A percentile compares a stretch with the other conserved stretches of the same genome.
These are phyloP conservation scores for Picea glauca DNA, from an alignment of 75 land plant species.

Conservation along the genomic window DNA sequence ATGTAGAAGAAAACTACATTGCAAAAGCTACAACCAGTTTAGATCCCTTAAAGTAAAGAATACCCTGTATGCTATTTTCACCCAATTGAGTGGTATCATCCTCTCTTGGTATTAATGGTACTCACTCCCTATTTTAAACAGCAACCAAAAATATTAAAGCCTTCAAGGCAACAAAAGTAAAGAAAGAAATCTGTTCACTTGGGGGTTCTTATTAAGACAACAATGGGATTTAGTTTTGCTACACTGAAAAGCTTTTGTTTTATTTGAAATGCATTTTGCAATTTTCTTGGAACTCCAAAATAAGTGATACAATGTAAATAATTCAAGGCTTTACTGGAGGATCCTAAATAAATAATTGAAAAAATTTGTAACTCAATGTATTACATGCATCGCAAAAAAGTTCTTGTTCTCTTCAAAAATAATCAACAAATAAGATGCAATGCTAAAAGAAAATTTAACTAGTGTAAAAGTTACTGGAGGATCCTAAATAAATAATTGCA, in stretches of 20 bases:
- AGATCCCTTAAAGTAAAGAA: too few relatives aligned
- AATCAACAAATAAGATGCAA: neutral
- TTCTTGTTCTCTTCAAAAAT: neutral
- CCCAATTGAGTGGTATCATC: too few relatives aligned
- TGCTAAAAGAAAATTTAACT: neutral
- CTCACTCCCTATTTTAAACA: too few relatives aligned
- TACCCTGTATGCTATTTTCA: too few relatives aligned
- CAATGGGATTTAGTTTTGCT: neutral
- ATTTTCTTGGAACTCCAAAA: neutral
- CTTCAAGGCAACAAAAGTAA: neutral
- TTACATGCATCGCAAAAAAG: neutral
- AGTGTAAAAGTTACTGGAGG: too few relatives aligned
- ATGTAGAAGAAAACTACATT: too few relatives aligned
- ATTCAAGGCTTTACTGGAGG: too few relatives aligned
- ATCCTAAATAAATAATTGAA: neutral
- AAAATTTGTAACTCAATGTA: neutral
- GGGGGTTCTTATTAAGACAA: neutral
- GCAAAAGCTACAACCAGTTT: too few relatives aligned
- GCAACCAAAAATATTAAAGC: too few relatives aligned
- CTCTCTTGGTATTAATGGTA: too few relatives aligned
- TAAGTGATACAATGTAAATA: neutral
- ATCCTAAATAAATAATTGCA: too few relatives aligned
- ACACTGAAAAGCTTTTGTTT: neutral
- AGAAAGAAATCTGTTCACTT: neutral
- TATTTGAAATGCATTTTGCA: neutral